Evolutionary conservation across 2,329 filamentous ascomycete genomes (phyloP).

Genomic region (Colletotrichum phormii): DNA sequence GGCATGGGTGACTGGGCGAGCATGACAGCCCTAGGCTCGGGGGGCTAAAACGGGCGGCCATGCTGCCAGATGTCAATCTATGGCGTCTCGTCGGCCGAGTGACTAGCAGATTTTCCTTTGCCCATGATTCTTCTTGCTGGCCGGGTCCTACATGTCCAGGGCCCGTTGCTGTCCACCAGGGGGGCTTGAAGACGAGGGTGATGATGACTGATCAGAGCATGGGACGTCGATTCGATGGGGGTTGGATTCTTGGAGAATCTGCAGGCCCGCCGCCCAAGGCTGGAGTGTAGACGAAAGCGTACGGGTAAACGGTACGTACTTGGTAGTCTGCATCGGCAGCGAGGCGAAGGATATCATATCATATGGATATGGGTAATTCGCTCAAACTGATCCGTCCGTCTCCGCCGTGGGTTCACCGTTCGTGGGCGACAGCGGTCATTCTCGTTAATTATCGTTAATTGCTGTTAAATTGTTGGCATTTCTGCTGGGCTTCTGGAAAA

Average conservation of each 20-base stretch:
- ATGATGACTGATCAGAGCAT: neutral
- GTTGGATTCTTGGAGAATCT: neutral
- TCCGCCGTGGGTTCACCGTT: neutral
- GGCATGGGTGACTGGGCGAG: constrained; percentile 3
- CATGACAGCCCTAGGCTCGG: neutral
- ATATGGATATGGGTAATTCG: neutral
- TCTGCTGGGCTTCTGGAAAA: constrained; percentile 34
- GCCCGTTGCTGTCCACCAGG: neutral
- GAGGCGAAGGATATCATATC: neutral
- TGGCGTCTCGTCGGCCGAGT: neutral
- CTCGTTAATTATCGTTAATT: neutral
- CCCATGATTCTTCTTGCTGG: neutral
- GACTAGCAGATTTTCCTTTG: neutral
- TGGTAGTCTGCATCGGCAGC: neutral
- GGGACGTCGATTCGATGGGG: neutral
- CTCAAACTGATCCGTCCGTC: neutral
- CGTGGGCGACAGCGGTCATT: neutral
- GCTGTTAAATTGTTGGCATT: neutral
- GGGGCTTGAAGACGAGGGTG: neutral
- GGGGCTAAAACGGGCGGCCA: neutral
- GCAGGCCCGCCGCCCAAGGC: neutral
- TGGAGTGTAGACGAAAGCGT: neutral
- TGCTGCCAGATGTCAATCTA: neutral
- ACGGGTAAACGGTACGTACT: neutral
- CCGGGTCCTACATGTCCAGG: neutral